Percentiles rank a stretch among this genome's conserved stretches.
These are phyloP conservation scores for Metarhizium album DNA, from an alignment of 2,329 filamentous ascomycete genomes.

Conservation along the genomic window DNA sequence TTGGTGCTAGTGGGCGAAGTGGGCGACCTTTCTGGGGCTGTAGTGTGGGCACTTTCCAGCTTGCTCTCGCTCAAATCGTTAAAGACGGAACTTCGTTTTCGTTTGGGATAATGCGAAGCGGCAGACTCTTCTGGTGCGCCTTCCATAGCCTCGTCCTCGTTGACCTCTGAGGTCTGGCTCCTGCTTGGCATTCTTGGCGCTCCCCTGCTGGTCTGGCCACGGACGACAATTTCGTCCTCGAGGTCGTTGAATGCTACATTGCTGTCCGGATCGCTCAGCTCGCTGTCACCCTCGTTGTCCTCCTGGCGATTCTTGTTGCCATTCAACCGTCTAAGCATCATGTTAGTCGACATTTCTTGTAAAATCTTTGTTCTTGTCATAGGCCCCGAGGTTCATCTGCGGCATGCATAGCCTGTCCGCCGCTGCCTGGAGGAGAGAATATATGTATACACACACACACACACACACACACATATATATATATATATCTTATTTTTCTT, in stretches of 20 bases:
- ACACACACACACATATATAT: too few relatives aligned
- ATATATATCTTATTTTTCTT: too few relatives aligned
- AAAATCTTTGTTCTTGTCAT: neutral
- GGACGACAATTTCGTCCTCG: slow-evolving; percentile 44
- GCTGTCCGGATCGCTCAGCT: slow-evolving; percentile 32
- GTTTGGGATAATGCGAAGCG: slow-evolving; percentile 37
- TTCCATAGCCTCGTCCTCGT: slow-evolving; percentile 34
- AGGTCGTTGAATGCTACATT: slow-evolving; percentile 27
- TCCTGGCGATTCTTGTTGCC: slow-evolving; percentile 21
- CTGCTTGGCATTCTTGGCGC: slow-evolving; percentile 17
- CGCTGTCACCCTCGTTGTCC: slow-evolving; percentile 29
- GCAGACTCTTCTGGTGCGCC: slow-evolving; percentile 29
- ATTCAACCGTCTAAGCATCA: slow-evolving; percentile 16
- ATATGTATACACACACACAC: neutral
- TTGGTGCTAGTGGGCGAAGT: slow-evolving; percentile 6
- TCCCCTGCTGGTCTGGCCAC: slow-evolving; percentile 28
- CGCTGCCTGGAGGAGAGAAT: neutral
- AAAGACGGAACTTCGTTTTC: slow-evolving; percentile 42
- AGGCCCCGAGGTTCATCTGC: neutral
- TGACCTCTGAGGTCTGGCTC: slow-evolving; percentile 16
- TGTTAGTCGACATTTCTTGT: slow-evolving; percentile 13
- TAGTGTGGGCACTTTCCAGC: slow-evolving; percentile 24
- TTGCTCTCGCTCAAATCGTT: slow-evolving; percentile 38
- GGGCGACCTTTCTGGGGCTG: slow-evolving; percentile 19
- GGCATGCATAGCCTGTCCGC: neutral